phyloP scores from a whole-genome alignment of 2,329 filamentous ascomycete species.

The Exophiala sideris region DNA sequence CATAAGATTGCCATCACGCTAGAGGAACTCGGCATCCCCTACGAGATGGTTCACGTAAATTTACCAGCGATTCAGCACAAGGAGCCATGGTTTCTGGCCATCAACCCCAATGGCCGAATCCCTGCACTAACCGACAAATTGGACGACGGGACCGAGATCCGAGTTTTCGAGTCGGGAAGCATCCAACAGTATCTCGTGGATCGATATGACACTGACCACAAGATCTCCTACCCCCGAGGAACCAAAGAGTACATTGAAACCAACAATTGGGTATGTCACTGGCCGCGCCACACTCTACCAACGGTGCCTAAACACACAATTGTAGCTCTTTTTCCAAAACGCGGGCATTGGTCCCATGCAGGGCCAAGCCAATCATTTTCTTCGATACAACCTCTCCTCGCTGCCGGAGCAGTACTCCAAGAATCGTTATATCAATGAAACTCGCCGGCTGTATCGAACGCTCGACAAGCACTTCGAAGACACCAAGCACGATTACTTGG shows the following conservation, averaged over 20 bases:
- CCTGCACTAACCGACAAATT: conserved; percentile 74
- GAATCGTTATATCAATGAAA: conserved; percentile 77
- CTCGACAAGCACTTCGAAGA: conserved; percentile 65
- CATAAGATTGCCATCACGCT: conserved; percentile 37
- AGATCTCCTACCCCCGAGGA: conserved; percentile 72
- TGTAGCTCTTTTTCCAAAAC: conserved; percentile 45
- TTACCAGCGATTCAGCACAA: conserved; percentile 68
- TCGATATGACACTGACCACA: conserved; percentile 75
- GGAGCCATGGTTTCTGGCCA: conserved; percentile 81
- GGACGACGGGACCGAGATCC: conserved; percentile 65
- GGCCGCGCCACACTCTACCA: too few relatives aligned
- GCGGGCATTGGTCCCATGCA: conserved; percentile 79
- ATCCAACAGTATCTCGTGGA: conserved; percentile 85
- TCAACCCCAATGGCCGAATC: conserved; percentile 90
- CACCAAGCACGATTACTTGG: conserved; percentile 49
- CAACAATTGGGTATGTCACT: conserved; percentile 68
- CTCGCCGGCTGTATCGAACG: conserved; percentile 71
- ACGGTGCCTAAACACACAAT: conserved; percentile 31
- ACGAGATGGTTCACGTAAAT: conserved; percentile 27
- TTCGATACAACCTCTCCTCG: conserved; percentile 60
- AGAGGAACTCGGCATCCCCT: conserved; percentile 35
- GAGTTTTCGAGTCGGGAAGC: conserved; percentile 75
- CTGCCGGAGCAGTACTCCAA: conserved; percentile 72
- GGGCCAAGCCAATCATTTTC: conserved; percentile 79
- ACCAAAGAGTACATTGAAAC: conserved; percentile 72